These are phyloP conservation scores for Cupressus sempervirens DNA, from an alignment of 75 land plant genomes.

Conservation along the genomic window DNA sequence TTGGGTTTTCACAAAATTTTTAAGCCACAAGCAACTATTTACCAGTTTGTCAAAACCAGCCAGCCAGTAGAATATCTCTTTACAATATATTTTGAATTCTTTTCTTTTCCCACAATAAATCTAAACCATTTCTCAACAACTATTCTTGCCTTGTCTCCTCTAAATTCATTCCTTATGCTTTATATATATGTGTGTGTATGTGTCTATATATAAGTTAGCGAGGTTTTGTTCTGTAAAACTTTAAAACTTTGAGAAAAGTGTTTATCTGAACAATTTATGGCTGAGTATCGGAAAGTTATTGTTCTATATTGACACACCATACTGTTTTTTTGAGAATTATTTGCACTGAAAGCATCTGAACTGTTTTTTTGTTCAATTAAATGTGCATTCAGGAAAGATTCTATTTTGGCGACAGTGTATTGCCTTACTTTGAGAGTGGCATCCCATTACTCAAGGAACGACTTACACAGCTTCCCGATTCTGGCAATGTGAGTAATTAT, in stretches of 20 bases:
- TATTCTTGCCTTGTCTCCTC: background rate
- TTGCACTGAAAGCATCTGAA: background rate
- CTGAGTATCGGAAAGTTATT: background rate
- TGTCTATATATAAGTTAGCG: too few relatives aligned
- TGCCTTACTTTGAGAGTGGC: constrained; percentile 87
- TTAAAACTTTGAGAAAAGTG: background rate
- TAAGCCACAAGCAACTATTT: too few relatives aligned
- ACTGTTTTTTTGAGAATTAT: background rate
- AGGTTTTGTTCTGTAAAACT: too few relatives aligned
- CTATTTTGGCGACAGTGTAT: constrained; percentile 78
- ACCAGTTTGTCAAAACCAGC: too few relatives aligned
- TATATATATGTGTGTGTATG: too few relatives aligned
- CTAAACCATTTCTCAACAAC: background rate
- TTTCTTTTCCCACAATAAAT: too few relatives aligned
- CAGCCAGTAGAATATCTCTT: too few relatives aligned
- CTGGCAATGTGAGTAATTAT: constrained; percentile 55
- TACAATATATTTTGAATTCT: too few relatives aligned
- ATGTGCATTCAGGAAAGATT: constrained; percentile 67
- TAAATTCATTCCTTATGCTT: too few relatives aligned
- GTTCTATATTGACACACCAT: background rate
- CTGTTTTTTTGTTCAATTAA: background rate
- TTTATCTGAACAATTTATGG: background rate
- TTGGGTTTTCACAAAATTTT: too few relatives aligned
- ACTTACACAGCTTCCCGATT: constrained; percentile 68
- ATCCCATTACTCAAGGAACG: constrained; percentile 78